Conservation (phyloP, 108 stramenopile genomes). For the Mediolabrus comicus region DNA sequence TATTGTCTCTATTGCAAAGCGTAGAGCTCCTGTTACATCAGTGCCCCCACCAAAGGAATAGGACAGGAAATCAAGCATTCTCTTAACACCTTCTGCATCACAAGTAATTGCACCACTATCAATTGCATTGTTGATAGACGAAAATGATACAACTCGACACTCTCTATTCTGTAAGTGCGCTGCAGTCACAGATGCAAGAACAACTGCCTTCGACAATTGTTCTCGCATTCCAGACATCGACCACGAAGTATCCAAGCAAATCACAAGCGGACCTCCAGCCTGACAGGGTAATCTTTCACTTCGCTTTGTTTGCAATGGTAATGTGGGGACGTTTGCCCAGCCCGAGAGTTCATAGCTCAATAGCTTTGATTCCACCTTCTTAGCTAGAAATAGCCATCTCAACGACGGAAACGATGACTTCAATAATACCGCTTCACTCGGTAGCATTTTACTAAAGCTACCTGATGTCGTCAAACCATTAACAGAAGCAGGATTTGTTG, state of each 20-base stretch:
- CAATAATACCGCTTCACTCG: constrained; percentile 70
- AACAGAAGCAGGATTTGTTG: constrained; percentile 52
- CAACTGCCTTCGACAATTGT: constrained; percentile 71
- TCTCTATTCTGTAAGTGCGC: constrained; percentile 64
- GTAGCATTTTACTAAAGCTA: constrained; percentile 72
- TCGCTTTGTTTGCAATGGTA: constrained; percentile 38
- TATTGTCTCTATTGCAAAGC: constrained; percentile 41
- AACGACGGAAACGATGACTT: constrained; percentile 39
- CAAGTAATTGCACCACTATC: constrained; percentile 51
- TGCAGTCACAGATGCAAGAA: constrained; percentile 59
- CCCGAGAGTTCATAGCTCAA: constrained; percentile 69
- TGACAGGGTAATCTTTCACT: constrained; percentile 50
- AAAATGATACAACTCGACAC: constrained; percentile 72
- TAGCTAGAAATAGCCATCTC: constrained; percentile 67
- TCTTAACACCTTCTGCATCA: constrained; percentile 46
- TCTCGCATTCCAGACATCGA: constrained; percentile 77
- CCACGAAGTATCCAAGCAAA: constrained; percentile 81
- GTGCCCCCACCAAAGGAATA: constrained; percentile 78
- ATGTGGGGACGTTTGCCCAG: constrained; percentile 59
- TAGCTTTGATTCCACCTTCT: constrained; percentile 66
- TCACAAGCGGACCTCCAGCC: constrained; percentile 68
- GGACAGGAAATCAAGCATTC: constrained; percentile 66
- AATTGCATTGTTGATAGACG: constrained; percentile 49
- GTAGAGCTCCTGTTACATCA: constrained; percentile 74
- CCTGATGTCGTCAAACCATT: constrained; percentile 54